Evolutionary conservation across 805 yeast genomes (phyloP).

Genomic region (Helenozyma baotianmanensis): DNA sequence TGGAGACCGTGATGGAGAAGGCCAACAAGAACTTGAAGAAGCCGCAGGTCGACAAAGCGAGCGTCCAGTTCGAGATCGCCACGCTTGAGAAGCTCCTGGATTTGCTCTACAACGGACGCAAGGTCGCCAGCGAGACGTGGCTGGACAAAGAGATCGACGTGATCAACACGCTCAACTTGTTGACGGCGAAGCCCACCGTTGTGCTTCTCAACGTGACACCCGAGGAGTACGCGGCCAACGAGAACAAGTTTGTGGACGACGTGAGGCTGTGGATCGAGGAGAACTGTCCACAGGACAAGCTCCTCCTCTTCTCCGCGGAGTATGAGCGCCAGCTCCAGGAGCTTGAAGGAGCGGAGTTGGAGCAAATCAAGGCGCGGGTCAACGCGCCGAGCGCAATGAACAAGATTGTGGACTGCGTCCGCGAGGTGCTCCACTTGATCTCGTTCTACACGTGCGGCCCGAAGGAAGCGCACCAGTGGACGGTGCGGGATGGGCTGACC

Average conservation of each 20-base stretch:
- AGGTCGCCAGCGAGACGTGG: constrained; percentile 61
- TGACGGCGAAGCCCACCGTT: constrained; percentile 88
- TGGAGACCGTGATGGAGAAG: constrained; percentile 45
- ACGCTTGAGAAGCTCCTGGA: constrained; percentile 31
- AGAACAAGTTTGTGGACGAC: constrained; percentile 46
- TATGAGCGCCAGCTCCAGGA: constrained; percentile 36
- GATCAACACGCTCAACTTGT: constrained; percentile 64
- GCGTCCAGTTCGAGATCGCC: constrained; percentile 23
- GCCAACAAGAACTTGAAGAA: constrained; percentile 24
- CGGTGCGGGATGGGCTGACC: constrained; percentile 82
- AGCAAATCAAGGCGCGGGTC: constrained; percentile 14
- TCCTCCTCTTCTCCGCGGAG: constrained; percentile 41
- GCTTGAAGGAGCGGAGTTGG: constrained; percentile 7
- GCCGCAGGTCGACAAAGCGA: constrained; percentile 23
- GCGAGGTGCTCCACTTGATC: constrained; percentile 45
- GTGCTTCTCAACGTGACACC: constrained; percentile 70
- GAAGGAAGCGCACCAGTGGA: constrained; percentile 97
- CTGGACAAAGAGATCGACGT: constrained; percentile 56
- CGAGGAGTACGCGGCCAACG: constrained; percentile 54
- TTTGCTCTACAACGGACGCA: constrained; percentile 44
- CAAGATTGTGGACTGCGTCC: constrained; percentile 43
- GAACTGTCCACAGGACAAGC: constrained; percentile 55
- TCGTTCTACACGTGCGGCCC: constrained; percentile 96
- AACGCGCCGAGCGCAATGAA: constrained; percentile 48
- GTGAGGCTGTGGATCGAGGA: constrained; percentile 64